A percentile compares a stretch with the other conserved stretches of the same genome.
Evolutionary conservation across 495 filamentous ascomycete genomes (phyloP).

Genomic region (Penicillium turbatum): DNA sequence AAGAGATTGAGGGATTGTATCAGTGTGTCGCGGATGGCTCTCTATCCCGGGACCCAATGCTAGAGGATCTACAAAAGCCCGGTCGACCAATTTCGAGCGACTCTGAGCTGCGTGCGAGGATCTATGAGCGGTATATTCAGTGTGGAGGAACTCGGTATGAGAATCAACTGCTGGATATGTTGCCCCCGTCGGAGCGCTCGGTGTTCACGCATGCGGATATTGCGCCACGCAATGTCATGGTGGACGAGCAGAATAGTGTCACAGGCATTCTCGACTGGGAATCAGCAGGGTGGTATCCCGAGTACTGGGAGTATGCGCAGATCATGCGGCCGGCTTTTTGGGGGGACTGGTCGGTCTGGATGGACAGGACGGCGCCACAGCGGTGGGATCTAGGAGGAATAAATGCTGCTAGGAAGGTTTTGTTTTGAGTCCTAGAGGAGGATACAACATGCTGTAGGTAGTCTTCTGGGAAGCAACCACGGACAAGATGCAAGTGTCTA

Average conservation of each 20-base stretch:
- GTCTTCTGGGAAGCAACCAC: too few relatives aligned
- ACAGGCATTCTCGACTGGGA: conserved; percentile 47
- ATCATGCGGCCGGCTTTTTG: conserved; percentile 33
- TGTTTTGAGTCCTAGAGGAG: conserved; percentile 27
- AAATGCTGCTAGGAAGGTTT: conserved; percentile 35
- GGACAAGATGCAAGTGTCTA: too few relatives aligned
- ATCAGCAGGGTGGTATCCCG: conserved; percentile 45
- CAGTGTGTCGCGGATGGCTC: conserved; percentile 37
- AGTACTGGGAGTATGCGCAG: conserved; percentile 50
- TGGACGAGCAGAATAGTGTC: conserved; percentile 32
- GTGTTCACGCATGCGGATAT: conserved; percentile 31
- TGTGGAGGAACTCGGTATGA: conserved; percentile 27
- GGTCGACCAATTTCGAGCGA: conserved; percentile 27
- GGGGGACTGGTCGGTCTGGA: conserved; percentile 37
- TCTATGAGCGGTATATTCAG: conserved; percentile 36
- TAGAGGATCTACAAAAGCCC: conserved; percentile 31
- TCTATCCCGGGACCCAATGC: conserved; percentile 23
- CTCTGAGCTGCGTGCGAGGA: conserved; percentile 29
- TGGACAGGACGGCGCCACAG: conserved; percentile 36
- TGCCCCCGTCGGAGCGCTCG: conserved; percentile 28
- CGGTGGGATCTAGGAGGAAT: conserved; percentile 41
- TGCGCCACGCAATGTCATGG: conserved; percentile 34
- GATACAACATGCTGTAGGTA: too few relatives aligned
- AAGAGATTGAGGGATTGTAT: conserved; percentile 22
- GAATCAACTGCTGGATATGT: conserved; percentile 28